Evolutionary conservation across 345 rosid species (phyloP), one percentile per base, ranked within the genome.

Genomic region (Sisymbrium altissimum): DNA sequence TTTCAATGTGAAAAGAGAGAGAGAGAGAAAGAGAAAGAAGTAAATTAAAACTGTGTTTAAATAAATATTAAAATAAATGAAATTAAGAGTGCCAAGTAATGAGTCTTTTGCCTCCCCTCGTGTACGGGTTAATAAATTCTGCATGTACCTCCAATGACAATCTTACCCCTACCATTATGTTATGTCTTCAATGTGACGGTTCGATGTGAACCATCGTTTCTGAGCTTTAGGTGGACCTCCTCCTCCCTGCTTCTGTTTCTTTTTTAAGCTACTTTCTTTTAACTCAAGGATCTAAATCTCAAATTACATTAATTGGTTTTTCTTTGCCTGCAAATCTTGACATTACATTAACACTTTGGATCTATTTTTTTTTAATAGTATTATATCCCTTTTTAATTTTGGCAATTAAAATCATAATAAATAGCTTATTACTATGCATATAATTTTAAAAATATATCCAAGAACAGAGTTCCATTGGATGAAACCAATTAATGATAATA

Each of bases 81-180:
- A 17, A 50, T 15, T 36, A 66, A 62, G 25, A 69, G 75, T 76
- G 70, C 57, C 64, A 69, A 68, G 74, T 68, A 68, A 68, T 61
- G 64, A 68, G 69, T 61, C 4, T 40, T 66, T 67, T 35, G 43
- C 45, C 52, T 15, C 67, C 71, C 50, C 65, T 72, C 74, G 78
- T 70, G 79, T 61, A 70, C 75, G 61, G 62, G 49, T 55, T 73
- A 48, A 64, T 76, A 71, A 81, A 70, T 59, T 78, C 70, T 63
- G 57, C 46, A 39, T 76, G 70, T 63, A 14, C 0, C 0, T 14
- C 9, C 55, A 70, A 36, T 70, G 33, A 77, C 80, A 0, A 6
- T 13, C 0, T 4, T 63, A 45, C 45, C 79, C 68, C 68, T 75
- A 6, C 0, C 0, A 6, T 45, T n/a, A 6, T 67, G 32, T 11